Conservation (phyloP, 352 stramenopile species). For the Plasmopara halstedii region DNA sequence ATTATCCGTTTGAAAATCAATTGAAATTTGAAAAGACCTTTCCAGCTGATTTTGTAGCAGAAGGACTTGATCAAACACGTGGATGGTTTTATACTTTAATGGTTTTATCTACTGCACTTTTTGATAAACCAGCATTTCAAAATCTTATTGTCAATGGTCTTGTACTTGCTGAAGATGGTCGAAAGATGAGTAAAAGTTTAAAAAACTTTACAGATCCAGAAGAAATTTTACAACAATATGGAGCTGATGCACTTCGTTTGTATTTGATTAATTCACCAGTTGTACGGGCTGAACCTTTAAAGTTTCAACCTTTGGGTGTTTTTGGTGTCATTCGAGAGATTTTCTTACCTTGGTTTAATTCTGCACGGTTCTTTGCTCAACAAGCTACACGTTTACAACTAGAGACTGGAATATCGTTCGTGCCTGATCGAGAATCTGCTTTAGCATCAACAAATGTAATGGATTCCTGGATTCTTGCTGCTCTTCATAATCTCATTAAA, state of each 20-base stretch:
- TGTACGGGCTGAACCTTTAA: slow-evolving; percentile 97
- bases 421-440: slow-evolving; percentile 84
- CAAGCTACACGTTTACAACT: slow-evolving; percentile 92
- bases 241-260: slow-evolving; percentile 96
- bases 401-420: slow-evolving; percentile 74
- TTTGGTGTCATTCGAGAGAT: slow-evolving; percentile 97
- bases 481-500: slow-evolving; percentile 95
- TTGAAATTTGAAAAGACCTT: slow-evolving; percentile 95
- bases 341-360: slow-evolving; percentile 99
- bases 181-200: slow-evolving; percentile 99
- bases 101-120: slow-evolving; percentile 98
- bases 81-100: slow-evolving; percentile 99
- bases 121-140: slow-evolving; percentile 99
- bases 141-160: slow-evolving; percentile 99
- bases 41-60: slow-evolving; percentile 98
- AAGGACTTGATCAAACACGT: slow-evolving; percentile 99
- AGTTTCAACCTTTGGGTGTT: slow-evolving; percentile 95
- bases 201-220: slow-evolving; percentile 98
- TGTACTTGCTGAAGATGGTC: slow-evolving; percentile 97
- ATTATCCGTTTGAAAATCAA: slow-evolving; percentile 99
- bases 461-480: slow-evolving; percentile 99
- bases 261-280: slow-evolving; percentile 99
- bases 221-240: slow-evolving; percentile 95
- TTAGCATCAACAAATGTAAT: slow-evolving; percentile 94
- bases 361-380: slow-evolving; percentile 98